Base-by-base conservation (phyloP, 495 filamentous ascomycete species). In the Neurospora sp. region DNA sequence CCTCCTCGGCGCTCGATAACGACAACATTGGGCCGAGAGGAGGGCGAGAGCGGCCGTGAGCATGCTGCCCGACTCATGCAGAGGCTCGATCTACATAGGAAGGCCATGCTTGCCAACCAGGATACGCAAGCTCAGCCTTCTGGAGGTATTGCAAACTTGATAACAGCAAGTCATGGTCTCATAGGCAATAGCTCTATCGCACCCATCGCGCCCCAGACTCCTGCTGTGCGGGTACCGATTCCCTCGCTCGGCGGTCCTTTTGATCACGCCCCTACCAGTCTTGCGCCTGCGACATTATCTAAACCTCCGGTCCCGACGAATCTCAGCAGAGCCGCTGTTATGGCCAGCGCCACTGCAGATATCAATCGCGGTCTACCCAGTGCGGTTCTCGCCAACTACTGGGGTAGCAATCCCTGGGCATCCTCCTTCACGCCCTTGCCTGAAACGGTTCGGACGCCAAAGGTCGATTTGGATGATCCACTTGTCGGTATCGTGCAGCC, bases 31-130 rank as follows among this genome's bases (percentile, higher is more conserved):
- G 83, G 80, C 18, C 82, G 86, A 40, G 87, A 89, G 83, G 88
- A 91, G 68, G 87, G 88, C 73, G 88, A 92, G 81, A 83, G 86
- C 77, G 81, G 88, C 79, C 84, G 91, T 69, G 93, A 95, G 71
- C 93, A 94, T 79, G 91, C 93, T 5, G 89, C 93, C 22, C 89
- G 94, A 71, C 92, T 98, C 73, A 97, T 97, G 76, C 92, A 96
- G 78, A 97, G 94, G 79, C 85, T 97, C 71, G 96, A 97, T 82
- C 85, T 97, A 46, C 93, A 96, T 79, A 91, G 94, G 73, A 94
- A 94, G 73, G 86, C 91, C 14, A 90, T 89, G 35, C 85, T 89
- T 70, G 82, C 82, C 39, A 81, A 76, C 69, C 75, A 79, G 41
- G 83, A 85, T 22, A 59, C 68, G 75, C 73, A 82, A 76, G 44